Evolutionary conservation across 2,329 filamentous ascomycete species (phyloP), one percentile per base, ranked within the genome.

Genomic region (Ascochyta lentis): DNA sequence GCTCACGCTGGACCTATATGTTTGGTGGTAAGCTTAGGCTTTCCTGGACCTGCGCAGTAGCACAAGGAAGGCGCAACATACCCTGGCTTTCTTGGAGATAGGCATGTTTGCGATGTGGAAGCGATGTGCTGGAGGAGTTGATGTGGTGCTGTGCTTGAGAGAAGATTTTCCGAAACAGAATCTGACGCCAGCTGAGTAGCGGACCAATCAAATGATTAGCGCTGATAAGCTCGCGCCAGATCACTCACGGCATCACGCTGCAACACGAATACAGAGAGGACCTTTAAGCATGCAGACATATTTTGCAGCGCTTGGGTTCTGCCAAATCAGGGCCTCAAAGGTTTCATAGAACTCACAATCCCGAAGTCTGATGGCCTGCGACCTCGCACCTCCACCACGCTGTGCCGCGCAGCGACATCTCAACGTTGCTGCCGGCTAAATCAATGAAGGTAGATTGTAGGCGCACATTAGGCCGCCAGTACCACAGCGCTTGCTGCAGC

Each of bases 1-100:
- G 83, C 72, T 85, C 83, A 68, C 80, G 80, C 63, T 78, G 75
- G 63, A 82, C 76, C 78, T 84, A 67, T 16, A 27, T n/a, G 33
- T 7, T 24, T 19, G 24, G 5, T 31, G n/a, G 45, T 55, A 19
- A 48, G 59, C 43, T 44, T 16, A 13, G 29, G 24, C 9, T 13
- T 23, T 7, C 40, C 26, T n/a, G 4, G 23, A 22, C 40, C 31
- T 8, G 16, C n/a, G n/a, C n/a, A 26, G 23, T 22, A 6, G 29
- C 35, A 35, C 33, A 22, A 22, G 39, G 31, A 16, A 27, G 38
- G 37, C 23, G 29, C 16, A 39, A 66, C 67, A 6, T 58, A 77
- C 76, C 62, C 75, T 73, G 64, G 77, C 78, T 69, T 81, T 81
- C 74, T 81, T 81, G 52, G 78, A 77, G 65, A 81, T 79, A 55